phyloP scores from a whole-genome alignment of 2,329 filamentous ascomycete species.

The Neopestalotiopsis sp. region DNA sequence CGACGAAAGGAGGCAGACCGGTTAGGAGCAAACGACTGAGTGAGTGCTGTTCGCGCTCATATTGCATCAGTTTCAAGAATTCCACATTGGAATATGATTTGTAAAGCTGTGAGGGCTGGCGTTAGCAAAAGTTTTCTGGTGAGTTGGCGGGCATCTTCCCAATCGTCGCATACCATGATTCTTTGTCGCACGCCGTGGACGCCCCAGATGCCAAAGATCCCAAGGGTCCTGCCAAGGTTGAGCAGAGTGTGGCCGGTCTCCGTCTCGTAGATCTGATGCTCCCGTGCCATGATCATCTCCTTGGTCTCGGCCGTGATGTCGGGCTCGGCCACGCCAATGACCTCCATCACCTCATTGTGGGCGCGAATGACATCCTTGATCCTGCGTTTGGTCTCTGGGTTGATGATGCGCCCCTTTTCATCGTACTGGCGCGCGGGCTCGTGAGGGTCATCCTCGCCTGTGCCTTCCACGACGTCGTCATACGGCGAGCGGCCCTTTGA shows the following conservation, averaged over 20 bases:
- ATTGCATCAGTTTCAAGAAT: conserved; percentile 49
- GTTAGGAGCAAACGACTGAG: conserved; percentile 39
- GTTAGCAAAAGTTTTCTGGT: background rate
- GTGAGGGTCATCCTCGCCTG: conserved; percentile 47
- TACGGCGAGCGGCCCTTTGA: conserved; percentile 64
- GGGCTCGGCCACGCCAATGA: conserved; percentile 66
- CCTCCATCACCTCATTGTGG: conserved; percentile 68
- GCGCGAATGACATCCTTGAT: conserved; percentile 64
- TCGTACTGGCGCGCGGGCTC: conserved; percentile 58
- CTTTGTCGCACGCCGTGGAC: conserved; percentile 59
- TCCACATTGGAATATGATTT: conserved; percentile 53
- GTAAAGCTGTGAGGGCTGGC: conserved; percentile 52
- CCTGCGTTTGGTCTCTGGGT: conserved; percentile 58
- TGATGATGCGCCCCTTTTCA: conserved; percentile 60
- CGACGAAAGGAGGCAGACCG: conserved; percentile 47
- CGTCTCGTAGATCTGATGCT: conserved; percentile 55
- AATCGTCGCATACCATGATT: conserved; percentile 49
- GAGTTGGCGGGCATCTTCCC: background rate
- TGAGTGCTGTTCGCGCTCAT: conserved; percentile 41
- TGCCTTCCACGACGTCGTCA: conserved; percentile 59
- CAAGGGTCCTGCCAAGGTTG: conserved; percentile 40
- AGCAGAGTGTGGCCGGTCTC: conserved; percentile 48
- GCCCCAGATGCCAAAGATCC: conserved; percentile 56
- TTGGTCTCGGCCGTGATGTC: conserved; percentile 52
- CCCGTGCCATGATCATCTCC: conserved; percentile 42